Evolutionary conservation across 2,329 filamentous ascomycete species (phyloP).

Genomic region (Leptographium procerum): DNA sequence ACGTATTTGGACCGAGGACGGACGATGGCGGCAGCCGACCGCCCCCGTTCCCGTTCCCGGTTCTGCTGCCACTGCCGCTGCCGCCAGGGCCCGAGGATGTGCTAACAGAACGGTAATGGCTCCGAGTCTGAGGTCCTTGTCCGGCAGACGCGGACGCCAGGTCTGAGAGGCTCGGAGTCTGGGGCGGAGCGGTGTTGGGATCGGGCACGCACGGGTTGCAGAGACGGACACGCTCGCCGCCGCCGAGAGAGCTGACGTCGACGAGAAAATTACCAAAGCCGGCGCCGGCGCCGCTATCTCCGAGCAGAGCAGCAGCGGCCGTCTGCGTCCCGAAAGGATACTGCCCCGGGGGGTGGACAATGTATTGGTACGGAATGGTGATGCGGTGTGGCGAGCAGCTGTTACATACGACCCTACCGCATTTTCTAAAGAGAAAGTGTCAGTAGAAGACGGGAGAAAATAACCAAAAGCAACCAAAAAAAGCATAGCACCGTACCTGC

Average conservation of each 20-base stretch:
- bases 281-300: constrained; percentile 17
- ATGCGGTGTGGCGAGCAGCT: constrained; percentile 89
- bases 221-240: constrained; percentile 46
- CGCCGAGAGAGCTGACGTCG: constrained; percentile 25
- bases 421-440: too few relatives aligned
- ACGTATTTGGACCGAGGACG: neutral
- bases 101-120: constrained; percentile 35
- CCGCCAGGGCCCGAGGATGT: constrained; percentile 17
- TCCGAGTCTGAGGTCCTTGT: constrained; percentile 20
- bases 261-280: constrained; percentile 24
- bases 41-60: too few relatives aligned
- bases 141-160: constrained; percentile 17
- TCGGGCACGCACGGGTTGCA: constrained; percentile 54
- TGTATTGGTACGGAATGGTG: constrained; percentile 86
- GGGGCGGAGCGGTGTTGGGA: constrained; percentile 46
- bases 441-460: too few relatives aligned
- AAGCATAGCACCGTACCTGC: constrained; percentile 44
- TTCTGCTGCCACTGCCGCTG: neutral
- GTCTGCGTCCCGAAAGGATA: constrained; percentile 13
- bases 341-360: constrained; percentile 62
- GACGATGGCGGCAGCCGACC: neutral
- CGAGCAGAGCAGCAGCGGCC: neutral
- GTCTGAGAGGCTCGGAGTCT: constrained; percentile 11
- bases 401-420: constrained; percentile 82
- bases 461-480: neutral